Evolutionary conservation across 2,329 filamentous ascomycete genomes (phyloP).

Genomic region (Cytospora chrysosperma): DNA sequence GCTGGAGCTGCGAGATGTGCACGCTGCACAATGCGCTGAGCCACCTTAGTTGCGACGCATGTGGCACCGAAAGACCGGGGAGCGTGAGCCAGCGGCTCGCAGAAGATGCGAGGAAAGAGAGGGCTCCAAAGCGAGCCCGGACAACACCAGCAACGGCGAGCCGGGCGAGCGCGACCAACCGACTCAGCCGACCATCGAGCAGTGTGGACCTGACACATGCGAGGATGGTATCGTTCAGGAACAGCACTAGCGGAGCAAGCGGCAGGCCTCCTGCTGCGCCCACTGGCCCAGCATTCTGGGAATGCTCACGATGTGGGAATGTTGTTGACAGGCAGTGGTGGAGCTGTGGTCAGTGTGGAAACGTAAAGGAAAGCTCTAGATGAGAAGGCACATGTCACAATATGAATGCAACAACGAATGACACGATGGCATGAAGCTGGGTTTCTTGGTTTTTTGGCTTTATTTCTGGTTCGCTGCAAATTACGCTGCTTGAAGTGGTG

Average conservation of each 20-base stretch:
- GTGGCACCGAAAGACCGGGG: slow-evolving; percentile 44
- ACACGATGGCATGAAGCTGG: not conserved
- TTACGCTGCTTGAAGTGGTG: no score
- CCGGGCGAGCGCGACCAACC: not conserved
- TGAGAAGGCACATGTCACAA: slow-evolving; percentile 23
- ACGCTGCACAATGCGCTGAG: slow-evolving; percentile 54
- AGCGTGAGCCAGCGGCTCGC: slow-evolving; percentile 26
- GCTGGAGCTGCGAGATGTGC: slow-evolving; percentile 56
- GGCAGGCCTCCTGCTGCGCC: slow-evolving; percentile 22
- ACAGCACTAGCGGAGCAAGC: slow-evolving; percentile 21
- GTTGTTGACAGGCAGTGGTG: slow-evolving; percentile 56
- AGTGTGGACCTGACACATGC: slow-evolving; percentile 18
- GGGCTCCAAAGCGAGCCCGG: slow-evolving; percentile 17
- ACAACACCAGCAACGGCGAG: slow-evolving; percentile 11
- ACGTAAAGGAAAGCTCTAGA: slow-evolving; percentile 51
- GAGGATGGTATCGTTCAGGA: slow-evolving; percentile 24
- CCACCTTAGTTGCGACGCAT: slow-evolving; percentile 57
- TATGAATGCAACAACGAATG: not conserved
- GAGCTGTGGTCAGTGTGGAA: slow-evolving; percentile 55
- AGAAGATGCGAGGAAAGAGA: slow-evolving; percentile 22
- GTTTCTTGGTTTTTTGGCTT: no score
- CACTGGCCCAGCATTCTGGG: slow-evolving; percentile 42
- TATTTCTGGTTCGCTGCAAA: not conserved
- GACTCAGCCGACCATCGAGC: not conserved
- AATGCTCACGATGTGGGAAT: slow-evolving; percentile 51